phyloP scores from a whole-genome alignment of 2,329 filamentous ascomycete species.

The Epichloe uncinata region DNA sequence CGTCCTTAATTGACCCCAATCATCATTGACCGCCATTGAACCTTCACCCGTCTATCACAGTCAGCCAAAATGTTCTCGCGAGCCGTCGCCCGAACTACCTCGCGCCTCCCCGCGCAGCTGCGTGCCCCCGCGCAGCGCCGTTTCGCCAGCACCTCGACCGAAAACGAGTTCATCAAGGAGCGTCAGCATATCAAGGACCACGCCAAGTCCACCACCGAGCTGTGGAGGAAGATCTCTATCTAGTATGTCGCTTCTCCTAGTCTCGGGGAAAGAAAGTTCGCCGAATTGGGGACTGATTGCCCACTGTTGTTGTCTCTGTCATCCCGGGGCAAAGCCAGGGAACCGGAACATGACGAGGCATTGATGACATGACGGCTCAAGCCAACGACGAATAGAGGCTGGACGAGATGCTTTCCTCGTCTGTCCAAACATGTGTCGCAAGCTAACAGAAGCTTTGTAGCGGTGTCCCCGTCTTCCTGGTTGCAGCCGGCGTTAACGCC shows the following conservation, averaged over 20 bases:
- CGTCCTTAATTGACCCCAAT: constrained; percentile 12
- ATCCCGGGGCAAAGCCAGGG: background rate
- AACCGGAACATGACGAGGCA: background rate
- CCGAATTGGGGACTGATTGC: background rate
- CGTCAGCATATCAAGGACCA: constrained; percentile 83
- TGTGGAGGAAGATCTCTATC: constrained; percentile 92
- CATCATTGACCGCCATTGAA: background rate
- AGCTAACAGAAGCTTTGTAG: constrained; percentile 30
- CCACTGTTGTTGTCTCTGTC: background rate
- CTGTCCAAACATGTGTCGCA: background rate
- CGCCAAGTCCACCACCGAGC: constrained; percentile 69
- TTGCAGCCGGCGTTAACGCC: constrained; percentile 65
- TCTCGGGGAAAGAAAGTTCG: background rate
- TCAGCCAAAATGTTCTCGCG: constrained; percentile 47
- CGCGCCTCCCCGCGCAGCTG: constrained; percentile 49
- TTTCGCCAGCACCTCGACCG: constrained; percentile 57
- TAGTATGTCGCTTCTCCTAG: constrained; percentile 51
- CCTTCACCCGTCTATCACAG: too few species aligned
- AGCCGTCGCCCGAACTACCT: constrained; percentile 45
- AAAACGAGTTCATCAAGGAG: constrained; percentile 92
- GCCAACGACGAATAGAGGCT: background rate
- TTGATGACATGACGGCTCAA: background rate
- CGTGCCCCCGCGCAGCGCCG: constrained; percentile 53
- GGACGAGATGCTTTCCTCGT: background rate
- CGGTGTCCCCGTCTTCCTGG: constrained; percentile 58